Conservation (phyloP, 495 filamentous ascomycete species). For the Xylaria telfairii region DNA sequence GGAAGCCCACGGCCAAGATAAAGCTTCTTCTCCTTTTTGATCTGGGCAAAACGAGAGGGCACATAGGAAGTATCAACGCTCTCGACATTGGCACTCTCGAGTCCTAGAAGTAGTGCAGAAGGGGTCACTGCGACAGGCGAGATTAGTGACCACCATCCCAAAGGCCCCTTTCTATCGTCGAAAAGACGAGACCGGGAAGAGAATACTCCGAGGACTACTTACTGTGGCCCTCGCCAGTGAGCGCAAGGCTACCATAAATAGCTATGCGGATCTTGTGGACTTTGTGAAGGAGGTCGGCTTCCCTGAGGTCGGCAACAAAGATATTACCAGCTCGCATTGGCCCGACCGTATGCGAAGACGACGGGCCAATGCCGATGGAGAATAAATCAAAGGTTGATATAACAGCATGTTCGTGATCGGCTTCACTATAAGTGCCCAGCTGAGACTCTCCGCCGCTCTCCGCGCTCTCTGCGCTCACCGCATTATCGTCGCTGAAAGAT, state of each 20-base stretch:
- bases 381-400: conserved; percentile 48
- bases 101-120: conserved; percentile 42
- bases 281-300: conserved; percentile 39
- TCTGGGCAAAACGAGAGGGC: conserved; percentile 40
- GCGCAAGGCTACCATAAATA: conserved; percentile 45
- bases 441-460: conserved; percentile 28
- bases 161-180: neutral
- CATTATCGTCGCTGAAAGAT: conserved; percentile 22
- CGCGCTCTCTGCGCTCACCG: conserved; percentile 14
- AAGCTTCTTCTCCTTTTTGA: conserved; percentile 43
- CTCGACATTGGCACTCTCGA: conserved; percentile 43
- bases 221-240: conserved; percentile 45
- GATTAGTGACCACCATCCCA: conserved; percentile 17
- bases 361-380: conserved; percentile 46
- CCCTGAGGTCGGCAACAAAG: conserved; percentile 41
- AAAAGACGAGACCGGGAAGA: conserved; percentile 9
- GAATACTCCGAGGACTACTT: conserved; percentile 11
- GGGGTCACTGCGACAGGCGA: conserved; percentile 34
- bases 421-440: conserved; percentile 42
- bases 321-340: conserved; percentile 46
- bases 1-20: conserved; percentile 40
- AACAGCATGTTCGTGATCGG: conserved; percentile 47
- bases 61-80: conserved; percentile 45
- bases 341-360: conserved; percentile 45
- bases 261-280: conserved; percentile 45